A percentile compares a stretch with the other conserved stretches of the same genome.
Evolutionary conservation across 139 green algal species (phyloP).

Genomic region (Chlorokybus atmophyticus): DNA sequence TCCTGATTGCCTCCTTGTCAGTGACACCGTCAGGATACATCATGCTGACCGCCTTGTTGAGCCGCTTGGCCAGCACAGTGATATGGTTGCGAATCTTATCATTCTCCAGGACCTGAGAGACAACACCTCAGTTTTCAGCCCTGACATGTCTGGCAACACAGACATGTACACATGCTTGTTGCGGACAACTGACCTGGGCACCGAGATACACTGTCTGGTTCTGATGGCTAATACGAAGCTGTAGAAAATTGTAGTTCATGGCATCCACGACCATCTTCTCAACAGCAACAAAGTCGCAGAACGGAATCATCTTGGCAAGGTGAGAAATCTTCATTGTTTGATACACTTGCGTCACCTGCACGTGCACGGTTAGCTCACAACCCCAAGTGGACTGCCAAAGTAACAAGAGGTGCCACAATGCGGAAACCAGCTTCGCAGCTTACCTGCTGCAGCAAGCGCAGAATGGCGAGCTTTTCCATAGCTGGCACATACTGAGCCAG

Average conservation of each 20-base stretch:
- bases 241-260: constrained; percentile 71
- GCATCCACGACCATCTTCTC: constrained; percentile 83
- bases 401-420: neutral
- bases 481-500: constrained; percentile 29
- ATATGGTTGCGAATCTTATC: constrained; percentile 50
- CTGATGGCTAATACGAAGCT: constrained; percentile 70
- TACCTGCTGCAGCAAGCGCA: constrained; percentile 84
- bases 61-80: constrained; percentile 41
- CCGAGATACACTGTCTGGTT: constrained; percentile 80
- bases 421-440: no score
- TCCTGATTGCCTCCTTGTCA: constrained; percentile 16
- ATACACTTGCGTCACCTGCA: constrained; percentile 48
- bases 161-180: neutral
- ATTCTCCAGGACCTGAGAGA: constrained; percentile 39
- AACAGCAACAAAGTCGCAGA: constrained; percentile 60
- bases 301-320: constrained; percentile 52
- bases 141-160: neutral
- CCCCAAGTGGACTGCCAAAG: neutral
- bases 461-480: constrained; percentile 49
- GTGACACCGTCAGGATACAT: constrained; percentile 27
- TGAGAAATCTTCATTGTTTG: constrained; percentile 44
- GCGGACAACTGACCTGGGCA: constrained; percentile 36
- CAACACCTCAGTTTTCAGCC: neutral
- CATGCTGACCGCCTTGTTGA: constrained; percentile 51
- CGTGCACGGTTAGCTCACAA: no score